Evolutionary conservation across 2,329 filamentous ascomycete genomes (phyloP), one percentile per base, ranked within the genome.

Genomic region (Rachicladosporium sp.): DNA sequence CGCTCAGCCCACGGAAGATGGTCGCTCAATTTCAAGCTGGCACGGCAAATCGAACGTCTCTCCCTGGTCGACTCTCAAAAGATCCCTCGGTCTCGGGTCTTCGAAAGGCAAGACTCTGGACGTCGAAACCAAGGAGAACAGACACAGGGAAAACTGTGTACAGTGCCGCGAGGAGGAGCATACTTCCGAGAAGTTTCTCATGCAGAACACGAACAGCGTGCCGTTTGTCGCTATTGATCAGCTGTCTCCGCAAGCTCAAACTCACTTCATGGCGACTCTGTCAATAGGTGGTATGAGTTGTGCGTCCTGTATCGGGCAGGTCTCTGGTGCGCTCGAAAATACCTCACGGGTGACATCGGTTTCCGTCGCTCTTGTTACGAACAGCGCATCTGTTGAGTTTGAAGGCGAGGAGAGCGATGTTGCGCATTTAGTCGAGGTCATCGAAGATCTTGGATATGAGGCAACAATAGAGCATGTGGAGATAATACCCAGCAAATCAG

Each of bases 191-290:
- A 34, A 31, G 3, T 35, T 38, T 6, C 13, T 37, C 4, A 30
- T 31, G 5, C 42, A 44, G 27, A 35, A 87, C 59, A 68, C 86
- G 11, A 82, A 86, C 61, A 86, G 81, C 62, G 77, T 80, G 10
- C 82, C 80, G 43, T 87, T 82, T 58, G 76, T 83, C 36, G 70
- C 74, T 30, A 68, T 70, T n/a, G n/a, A n/a, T n/a, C 49, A 84
- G 86, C 53, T 68, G 76, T 53, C 40, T 19, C 3, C 33, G 27
- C 11, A 13, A 32, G 6, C 15, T 41, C 6, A 21, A 31, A 12
- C 41, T 58, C 71, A 10, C 57, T 62, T 31, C 55, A 57, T 42
- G 29, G 37, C 23, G 31, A 42, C 31, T 12, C 10, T 71, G 43
- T 64, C 66, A 10, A 67, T 76, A 33, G 63, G 62, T 10, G 73